Evolutionary conservation across 805 yeast species (phyloP).

Genomic region (Cyberlindnera subsufficiens): DNA sequence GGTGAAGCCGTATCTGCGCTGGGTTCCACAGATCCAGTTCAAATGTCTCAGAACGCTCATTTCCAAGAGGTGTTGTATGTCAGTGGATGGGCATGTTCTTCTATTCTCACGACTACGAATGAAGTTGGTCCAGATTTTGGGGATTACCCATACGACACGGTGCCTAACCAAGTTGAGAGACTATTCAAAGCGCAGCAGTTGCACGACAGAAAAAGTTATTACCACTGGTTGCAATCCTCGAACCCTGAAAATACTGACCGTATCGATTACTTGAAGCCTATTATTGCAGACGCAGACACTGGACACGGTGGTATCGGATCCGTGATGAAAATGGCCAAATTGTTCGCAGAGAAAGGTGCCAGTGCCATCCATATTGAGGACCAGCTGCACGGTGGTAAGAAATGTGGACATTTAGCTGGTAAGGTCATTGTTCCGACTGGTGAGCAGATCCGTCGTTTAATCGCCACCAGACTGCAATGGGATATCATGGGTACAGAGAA

Average conservation of each 20-base stretch:
- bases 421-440: conserved; percentile 56
- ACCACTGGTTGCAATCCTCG: conserved; percentile 29
- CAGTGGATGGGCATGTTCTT: conserved; percentile 59
- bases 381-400: conserved; percentile 59
- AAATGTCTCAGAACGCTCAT: conserved; percentile 48
- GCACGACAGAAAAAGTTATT: conserved; percentile 47
- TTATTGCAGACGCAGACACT: conserved; percentile 63
- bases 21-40: conserved; percentile 60
- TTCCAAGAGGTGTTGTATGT: conserved; percentile 49
- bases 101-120: conserved; percentile 51
- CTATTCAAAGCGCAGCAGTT: conserved; percentile 51
- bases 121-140: conserved; percentile 65
- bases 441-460: conserved; percentile 46
- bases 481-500: conserved; percentile 57
- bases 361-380: conserved; percentile 64
- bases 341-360: conserved; percentile 63
- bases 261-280: conserved; percentile 53
- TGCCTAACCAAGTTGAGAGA: conserved; percentile 61
- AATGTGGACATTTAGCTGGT: conserved; percentile 60
- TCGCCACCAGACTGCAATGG: conserved; percentile 59
- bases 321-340: conserved; percentile 58
- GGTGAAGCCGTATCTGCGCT: conserved; percentile 47
- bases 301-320: conserved; percentile 61
- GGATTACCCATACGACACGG: conserved; percentile 64
- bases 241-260: conserved; percentile 14